Base-by-base conservation (phyloP, 176 grass and related monocot species). In the Canna indica region DNA sequence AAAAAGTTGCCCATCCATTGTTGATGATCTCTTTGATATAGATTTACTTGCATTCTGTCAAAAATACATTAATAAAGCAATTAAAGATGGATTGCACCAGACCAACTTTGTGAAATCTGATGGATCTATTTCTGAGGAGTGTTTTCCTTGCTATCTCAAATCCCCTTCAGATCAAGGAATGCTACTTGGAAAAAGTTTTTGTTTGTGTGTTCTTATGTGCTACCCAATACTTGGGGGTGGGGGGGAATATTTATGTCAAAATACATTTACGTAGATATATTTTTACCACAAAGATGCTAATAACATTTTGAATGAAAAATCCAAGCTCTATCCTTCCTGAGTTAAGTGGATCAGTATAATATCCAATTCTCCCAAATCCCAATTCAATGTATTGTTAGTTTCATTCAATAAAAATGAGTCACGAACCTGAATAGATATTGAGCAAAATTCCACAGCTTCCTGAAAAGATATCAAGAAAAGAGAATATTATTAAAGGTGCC, bases 371-470 rank as follows among this genome's bases (percentile, higher is more conserved):
- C 27, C 28, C 32, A 29, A 66, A 15, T 31, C 27, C 28, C 32
- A 29, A 66, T 36, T 38, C 32, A 66, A 66, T 66, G 33, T 2
- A 66, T n/a, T 20, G 38, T n/a, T 22, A 34, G 1, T 66, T 66
- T 66, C 39, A 26, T 31, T 30, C 16, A 24, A 2, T 47, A 42
- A 39, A 68, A 58, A 31, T 31, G 25, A 75, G 17, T 31, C 66
- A 77, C 75, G 38, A 72, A 97, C 94, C 94, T 97, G 94, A 79
- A 97, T 88, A 73, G 89, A 97, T 76, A 78, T 80, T 71, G 94
- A 88, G 72, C 89, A 97, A 81, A 93, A 85, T 74, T 97, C 94
- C 75, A 97, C 80, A 75, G 89, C 86, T 90, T 97, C 94, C 94
- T 97, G 84, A 59, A 45, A 57, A 59, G 17, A 22, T 29, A 33